Evolutionary conservation across 75 land plant species (phyloP).

Genomic region (Isoetes taiwanensis): DNA sequence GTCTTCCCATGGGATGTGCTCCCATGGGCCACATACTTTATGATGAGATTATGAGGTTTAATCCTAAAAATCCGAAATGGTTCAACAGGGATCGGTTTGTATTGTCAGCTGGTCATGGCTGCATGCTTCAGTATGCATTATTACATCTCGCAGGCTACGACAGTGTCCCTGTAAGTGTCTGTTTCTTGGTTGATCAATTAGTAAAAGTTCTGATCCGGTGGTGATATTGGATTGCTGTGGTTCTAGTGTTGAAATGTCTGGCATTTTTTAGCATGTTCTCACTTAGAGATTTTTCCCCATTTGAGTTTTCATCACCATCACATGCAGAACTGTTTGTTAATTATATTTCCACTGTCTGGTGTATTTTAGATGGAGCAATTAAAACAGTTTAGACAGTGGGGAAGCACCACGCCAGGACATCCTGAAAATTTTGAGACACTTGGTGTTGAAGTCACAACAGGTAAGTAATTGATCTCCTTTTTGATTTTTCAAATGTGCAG

Average conservation of each 20-base stretch:
- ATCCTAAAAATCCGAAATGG: slow-evolving; percentile 92
- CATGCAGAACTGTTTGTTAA: too few species aligned
- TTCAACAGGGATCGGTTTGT: slow-evolving; percentile 89
- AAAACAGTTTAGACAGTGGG: slow-evolving; percentile 5
- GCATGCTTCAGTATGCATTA: slow-evolving; percentile 94
- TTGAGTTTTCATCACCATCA: too few species aligned
- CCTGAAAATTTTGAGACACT: slow-evolving; percentile 8
- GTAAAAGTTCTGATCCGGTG: too few species aligned
- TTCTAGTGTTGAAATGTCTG: too few species aligned
- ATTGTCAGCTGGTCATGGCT: slow-evolving; percentile 90
- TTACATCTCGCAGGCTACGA: slow-evolving; percentile 92
- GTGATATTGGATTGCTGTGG: too few species aligned
- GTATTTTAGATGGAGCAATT: too few species aligned
- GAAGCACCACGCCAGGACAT: neutral
- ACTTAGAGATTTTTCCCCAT: too few species aligned
- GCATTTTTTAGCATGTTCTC: too few species aligned
- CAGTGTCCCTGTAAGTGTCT: slow-evolving; percentile 51
- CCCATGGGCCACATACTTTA: slow-evolving; percentile 89
- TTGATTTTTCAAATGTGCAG: slow-evolving; percentile 10
- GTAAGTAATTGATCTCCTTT: neutral
- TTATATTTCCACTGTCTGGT: too few species aligned
- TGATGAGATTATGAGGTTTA: slow-evolving; percentile 89
- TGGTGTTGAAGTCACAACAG: neutral
- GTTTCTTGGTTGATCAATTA: too few species aligned
- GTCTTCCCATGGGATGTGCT: slow-evolving; percentile 94